phyloP scores from a whole-genome alignment of 257 asterid genomes.

The Rehmannia glutinosa region DNA sequence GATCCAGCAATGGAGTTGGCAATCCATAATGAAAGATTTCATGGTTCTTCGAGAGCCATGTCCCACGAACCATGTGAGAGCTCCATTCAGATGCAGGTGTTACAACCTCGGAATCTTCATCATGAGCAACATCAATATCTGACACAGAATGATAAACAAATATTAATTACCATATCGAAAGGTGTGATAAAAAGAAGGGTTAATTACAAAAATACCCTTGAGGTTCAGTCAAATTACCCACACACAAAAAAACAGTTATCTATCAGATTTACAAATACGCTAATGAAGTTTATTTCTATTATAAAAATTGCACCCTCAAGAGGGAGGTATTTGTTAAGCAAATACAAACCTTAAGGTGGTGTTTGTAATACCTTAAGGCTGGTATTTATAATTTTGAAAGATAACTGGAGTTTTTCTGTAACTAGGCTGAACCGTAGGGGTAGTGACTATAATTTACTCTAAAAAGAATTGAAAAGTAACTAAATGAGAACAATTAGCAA shows the following conservation, averaged over 20 bases:
- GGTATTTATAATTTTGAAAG: neutral
- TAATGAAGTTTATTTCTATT: no score
- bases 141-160: slow-evolving; percentile 13
- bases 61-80: slow-evolving; percentile 89
- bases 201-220: neutral
- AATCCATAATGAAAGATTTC: slow-evolving; percentile 66
- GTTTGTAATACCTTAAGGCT: no score
- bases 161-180: neutral
- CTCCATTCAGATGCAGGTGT: slow-evolving; percentile 42
- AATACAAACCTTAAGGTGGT: no score
- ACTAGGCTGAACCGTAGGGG: neutral
- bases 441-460: neutral
- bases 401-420: neutral
- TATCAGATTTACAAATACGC: no score
- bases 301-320: no score
- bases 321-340: no score
- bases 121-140: slow-evolving; percentile 55
- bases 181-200: neutral
- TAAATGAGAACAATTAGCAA: neutral
- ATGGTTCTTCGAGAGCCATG: slow-evolving; percentile 73
- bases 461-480: neutral
- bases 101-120: slow-evolving; percentile 35
- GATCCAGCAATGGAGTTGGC: slow-evolving; percentile 63
- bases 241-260: no score
- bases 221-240: no score